phyloP scores from a whole-genome alignment of 257 asterid genomes.

The Henckelia pumila region DNA sequence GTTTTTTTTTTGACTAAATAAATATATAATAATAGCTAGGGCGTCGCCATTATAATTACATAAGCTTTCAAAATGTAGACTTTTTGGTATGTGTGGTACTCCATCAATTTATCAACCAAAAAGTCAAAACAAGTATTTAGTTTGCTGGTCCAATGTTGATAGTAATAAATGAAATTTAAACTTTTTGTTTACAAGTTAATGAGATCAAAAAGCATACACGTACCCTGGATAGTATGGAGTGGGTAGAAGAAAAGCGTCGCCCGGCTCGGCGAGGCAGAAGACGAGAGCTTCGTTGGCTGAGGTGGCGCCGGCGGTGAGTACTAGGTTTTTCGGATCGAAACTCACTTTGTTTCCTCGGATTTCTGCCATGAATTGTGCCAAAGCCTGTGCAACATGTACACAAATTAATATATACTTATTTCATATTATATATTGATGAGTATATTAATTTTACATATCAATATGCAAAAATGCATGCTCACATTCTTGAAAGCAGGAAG shows the following conservation, averaged over 20 bases:
- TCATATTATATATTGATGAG: no score
- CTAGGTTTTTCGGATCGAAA: conserved; percentile 31
- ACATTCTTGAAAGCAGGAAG: conserved; percentile 24
- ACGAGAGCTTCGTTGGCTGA: conserved; percentile 40
- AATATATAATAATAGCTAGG: background rate
- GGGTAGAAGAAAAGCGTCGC: conserved; percentile 43
- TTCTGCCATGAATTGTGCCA: conserved; percentile 40
- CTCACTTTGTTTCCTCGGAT: conserved; percentile 38
- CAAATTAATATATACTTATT: no score
- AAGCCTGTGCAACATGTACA: conserved; percentile 25
- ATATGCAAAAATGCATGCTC: background rate
- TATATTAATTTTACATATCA: no score
- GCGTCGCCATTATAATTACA: background rate
- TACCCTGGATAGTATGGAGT: conserved; percentile 53
- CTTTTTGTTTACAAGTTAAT: no score
- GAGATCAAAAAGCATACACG: background rate
- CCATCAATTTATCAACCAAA: background rate
- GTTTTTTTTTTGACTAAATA: background rate
- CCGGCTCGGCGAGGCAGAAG: conserved; percentile 39
- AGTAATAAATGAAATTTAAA: background rate
- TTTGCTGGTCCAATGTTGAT: background rate
- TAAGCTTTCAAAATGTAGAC: background rate
- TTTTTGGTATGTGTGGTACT: no score
- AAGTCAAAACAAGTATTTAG: background rate
- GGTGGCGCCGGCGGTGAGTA: conserved; percentile 42